Evolutionary conservation across 768 basidiomycete genomes (phyloP), one percentile per base, ranked within the genome.

Genomic region (Pholiota microspora): DNA sequence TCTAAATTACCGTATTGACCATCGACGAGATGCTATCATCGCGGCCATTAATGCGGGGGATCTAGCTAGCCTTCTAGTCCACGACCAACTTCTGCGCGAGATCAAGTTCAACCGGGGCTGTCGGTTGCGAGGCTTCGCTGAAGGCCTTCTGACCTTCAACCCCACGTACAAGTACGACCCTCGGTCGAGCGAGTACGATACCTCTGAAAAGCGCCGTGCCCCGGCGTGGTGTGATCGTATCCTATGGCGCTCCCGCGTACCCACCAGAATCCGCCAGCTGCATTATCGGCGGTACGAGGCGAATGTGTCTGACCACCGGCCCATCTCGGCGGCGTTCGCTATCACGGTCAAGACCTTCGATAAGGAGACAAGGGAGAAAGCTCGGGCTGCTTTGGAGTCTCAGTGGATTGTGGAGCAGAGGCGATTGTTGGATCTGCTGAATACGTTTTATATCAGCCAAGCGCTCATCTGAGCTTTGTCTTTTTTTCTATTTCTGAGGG

Each of bases 161-260:
- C 94, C 95, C 15, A 97, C 95, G 32, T 98, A 98, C 82, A 97
- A 97, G 71, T 98, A 97, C 71, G 93, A 96, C 67, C 84, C 83
- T 1, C 73, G 81, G 5, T 83, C 92, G 21, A 69, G 81, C 66
- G 80, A 85, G 58, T 99, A 92, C 62, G 96, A 99, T 66, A 77
- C 87, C 2, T 92, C 89, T 0, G 92, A 93, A 68, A 98, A 98
- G 69, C 79, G 81, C 10, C 87, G 96, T 0, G 77, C 85, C 7
- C 96, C 96, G 3, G 94, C 96, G 2, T 99, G 95, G 94, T 99
- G 96, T 67, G 96, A 99, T 67, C 86, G 96, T 4, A 83, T 99
- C 18, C 73, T 98, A 36, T 96, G 87, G 84, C 83, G 85, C 3
- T 74, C 82, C 36, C 75, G 75, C 13, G 81, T 78, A 13, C 74